Conservation (phyloP, 306 rosid genomes). For the Medicago truncatula region DNA sequence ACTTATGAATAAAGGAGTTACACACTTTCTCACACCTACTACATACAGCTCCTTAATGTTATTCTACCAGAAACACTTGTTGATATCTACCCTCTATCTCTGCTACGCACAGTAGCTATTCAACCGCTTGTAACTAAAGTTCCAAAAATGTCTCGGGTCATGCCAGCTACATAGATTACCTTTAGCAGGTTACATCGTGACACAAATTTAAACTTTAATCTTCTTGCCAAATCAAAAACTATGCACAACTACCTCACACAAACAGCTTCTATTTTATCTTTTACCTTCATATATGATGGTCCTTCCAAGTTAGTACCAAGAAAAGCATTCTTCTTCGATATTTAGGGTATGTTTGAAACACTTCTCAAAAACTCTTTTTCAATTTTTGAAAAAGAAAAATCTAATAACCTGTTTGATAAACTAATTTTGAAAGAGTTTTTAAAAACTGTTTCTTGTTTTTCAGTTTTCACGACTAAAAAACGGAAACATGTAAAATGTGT, state of each 20-base stretch:
- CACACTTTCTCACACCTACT: background rate
- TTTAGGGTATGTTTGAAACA: too few species aligned
- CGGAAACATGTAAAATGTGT: too few species aligned
- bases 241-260: slow-evolving; percentile 15
- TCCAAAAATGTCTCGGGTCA: background rate
- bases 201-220: background rate
- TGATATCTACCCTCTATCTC: background rate
- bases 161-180: background rate
- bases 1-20: background rate
- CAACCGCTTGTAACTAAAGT: background rate
- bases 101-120: background rate
- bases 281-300: background rate
- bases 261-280: background rate
- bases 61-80: background rate
- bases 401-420: too few species aligned
- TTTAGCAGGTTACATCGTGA: background rate
- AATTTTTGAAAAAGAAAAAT: too few species aligned
- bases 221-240: background rate
- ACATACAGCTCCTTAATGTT: background rate
- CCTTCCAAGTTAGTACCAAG: background rate
- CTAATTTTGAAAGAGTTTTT: too few species aligned
- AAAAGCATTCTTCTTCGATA: background rate
- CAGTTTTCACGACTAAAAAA: too few species aligned
- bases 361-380: too few species aligned
- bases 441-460: too few species aligned